Evolutionary conservation across 2,329 filamentous ascomycete genomes (phyloP).

Genomic region (Penicillium olsonii): DNA sequence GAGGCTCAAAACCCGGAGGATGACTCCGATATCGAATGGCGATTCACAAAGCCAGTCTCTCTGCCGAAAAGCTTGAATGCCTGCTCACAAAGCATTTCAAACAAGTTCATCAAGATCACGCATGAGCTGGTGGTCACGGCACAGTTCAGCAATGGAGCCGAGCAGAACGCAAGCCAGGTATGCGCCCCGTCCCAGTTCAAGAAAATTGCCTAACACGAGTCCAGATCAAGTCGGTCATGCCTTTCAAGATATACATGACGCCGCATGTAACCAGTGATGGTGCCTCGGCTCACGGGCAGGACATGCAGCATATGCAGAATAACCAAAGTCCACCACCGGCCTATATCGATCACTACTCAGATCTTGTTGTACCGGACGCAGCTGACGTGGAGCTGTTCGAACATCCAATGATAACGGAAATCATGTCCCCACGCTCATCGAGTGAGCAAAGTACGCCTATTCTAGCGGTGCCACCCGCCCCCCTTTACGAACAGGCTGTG

Average conservation of each 20-base stretch:
- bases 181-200: neutral
- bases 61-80: neutral
- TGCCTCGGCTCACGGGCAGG: neutral
- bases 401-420: neutral
- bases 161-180: neutral
- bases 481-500: neutral
- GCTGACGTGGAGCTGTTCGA: neutral
- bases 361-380: neutral
- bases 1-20: neutral
- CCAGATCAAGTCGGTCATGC: slow-evolving; percentile 1
- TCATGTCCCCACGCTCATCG: neutral
- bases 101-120: slow-evolving; percentile 1
- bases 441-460: neutral
- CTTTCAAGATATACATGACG: slow-evolving; percentile 8
- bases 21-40: slow-evolving; percentile 7
- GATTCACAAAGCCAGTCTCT: neutral
- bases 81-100: slow-evolving; percentile 7
- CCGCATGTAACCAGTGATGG: neutral
- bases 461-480: neutral
- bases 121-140: slow-evolving; percentile 3
- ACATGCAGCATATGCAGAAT: neutral
- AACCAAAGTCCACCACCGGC: slow-evolving; percentile 1
- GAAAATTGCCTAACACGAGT: neutral
- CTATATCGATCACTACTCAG: slow-evolving; percentile 1
- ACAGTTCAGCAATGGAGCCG: neutral